Evolutionary conservation across 192 early-diverging fungal species (phyloP), one percentile per base, ranked within the genome.

Genomic region (Coemansia sp.): DNA sequence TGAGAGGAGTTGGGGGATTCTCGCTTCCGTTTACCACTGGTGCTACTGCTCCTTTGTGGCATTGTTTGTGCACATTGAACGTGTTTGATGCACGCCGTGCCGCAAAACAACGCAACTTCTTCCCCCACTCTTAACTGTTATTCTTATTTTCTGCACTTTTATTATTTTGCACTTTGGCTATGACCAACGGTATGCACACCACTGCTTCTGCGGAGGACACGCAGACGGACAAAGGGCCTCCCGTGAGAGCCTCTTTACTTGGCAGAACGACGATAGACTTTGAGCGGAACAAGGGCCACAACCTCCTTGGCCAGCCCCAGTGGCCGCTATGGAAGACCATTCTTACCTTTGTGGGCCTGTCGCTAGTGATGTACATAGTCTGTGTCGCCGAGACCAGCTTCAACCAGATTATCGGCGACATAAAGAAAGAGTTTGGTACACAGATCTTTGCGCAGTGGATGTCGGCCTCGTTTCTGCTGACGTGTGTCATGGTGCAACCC

Each of bases 331-430:
- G 58, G 41, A 78, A 78, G 37, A 70, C 68, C 11, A 39, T 67
- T 1, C 45, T 50, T 15, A 62, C 68, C 3, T 79, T 79, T 32
- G 7, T 42, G 9, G 84, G 79, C 0, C 78, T 94, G 38, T 78
- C 84, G 9, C 64, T 92, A 12, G 84, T 85, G 4, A 84, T 92
- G 64, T 90, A 94, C 63, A 85, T 94, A 29, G 88, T 88, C 0
- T 86, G 89, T 17, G 71, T 92, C 8, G 94, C 95, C 66, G 90
- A 91, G 75, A 96, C 93, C 0, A 89, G 94, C 61, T 86, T 96
- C 57, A 85, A 90, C 44, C 93, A 93, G n/a, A 87, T 93, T 7
- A 78, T 95, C 12, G 84, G 87, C 4, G 70, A 59, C 0, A 90
- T 98, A 67, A 89, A 90, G 21, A 66, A 65, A 14, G 90, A 94